phyloP scores from a whole-genome alignment of 257 asterid genomes.

The Primulina huaijiensis region DNA sequence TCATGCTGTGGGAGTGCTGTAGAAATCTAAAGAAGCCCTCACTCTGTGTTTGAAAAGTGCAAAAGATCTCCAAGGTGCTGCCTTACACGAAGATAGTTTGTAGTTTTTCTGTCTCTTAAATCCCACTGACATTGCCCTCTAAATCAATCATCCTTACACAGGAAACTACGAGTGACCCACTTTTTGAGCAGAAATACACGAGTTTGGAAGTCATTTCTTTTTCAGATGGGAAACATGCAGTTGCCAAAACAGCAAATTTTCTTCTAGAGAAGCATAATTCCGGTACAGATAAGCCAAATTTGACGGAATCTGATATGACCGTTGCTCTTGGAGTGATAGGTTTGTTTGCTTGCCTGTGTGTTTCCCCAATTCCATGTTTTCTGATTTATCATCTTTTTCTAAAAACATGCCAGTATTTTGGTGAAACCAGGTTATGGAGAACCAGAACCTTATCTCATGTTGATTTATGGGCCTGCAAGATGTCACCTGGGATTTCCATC shows the following conservation, averaged over 20 bases:
- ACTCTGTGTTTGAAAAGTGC: constrained; percentile 42
- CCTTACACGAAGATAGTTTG: constrained; percentile 2
- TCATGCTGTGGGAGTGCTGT: constrained; percentile 65
- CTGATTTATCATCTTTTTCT: background rate
- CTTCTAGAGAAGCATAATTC: constrained; percentile 57
- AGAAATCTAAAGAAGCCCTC: constrained; percentile 66
- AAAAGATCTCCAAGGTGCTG: constrained; percentile 45
- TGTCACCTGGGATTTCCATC: constrained; percentile 95
- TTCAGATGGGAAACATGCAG: constrained; percentile 78
- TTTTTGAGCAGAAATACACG: constrained; percentile 38
- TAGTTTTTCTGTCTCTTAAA: background rate
- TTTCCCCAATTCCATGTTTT: background rate
- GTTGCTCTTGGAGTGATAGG: constrained; percentile 71
- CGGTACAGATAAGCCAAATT: constrained; percentile 35
- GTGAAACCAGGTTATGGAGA: constrained; percentile 56
- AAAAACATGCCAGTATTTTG: constrained; percentile 13
- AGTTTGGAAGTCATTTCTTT: constrained; percentile 69
- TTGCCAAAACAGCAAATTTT: constrained; percentile 74
- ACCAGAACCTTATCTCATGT: constrained; percentile 77
- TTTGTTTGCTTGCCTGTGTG: constrained; percentile 26
- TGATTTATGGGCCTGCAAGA: constrained; percentile 84
- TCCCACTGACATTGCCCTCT: constrained; percentile 19
- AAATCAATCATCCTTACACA: constrained; percentile 27
- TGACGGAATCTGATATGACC: constrained; percentile 71
- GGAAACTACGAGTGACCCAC: constrained; percentile 37